Percentiles rank a stretch among this genome's conserved stretches.
Conservation (phyloP, 176 grass and related monocot species). For the Otatea glauca region DNA sequence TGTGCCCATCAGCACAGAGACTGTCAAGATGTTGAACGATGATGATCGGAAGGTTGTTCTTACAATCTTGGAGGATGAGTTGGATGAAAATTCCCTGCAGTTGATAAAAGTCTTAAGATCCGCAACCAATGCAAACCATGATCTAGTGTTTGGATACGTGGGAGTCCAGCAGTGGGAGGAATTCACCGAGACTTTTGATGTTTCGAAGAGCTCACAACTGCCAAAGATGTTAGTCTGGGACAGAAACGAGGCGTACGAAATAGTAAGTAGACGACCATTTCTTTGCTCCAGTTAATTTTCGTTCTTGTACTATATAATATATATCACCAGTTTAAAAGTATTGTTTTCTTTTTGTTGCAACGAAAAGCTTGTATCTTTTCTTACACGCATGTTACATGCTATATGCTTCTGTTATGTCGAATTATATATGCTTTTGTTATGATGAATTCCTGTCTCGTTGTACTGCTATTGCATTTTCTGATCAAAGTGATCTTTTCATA, state of each 20-base stretch:
- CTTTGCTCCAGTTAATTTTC: neutral
- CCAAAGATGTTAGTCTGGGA: slow-evolving; percentile 91
- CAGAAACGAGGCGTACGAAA: slow-evolving; percentile 77
- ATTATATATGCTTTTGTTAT: slow-evolving; percentile 4
- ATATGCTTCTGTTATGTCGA: slow-evolving; percentile 2
- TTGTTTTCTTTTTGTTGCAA: neutral
- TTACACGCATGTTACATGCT: neutral
- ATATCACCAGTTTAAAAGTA: neutral
- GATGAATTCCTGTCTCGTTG: neutral
- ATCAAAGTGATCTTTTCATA: no score
- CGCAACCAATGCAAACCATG: slow-evolving; percentile 80
- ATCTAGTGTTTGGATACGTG: slow-evolving; percentile 88
- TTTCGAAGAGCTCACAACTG: slow-evolving; percentile 56
- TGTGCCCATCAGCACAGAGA: slow-evolving; percentile 70
- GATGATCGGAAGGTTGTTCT: slow-evolving; percentile 86
- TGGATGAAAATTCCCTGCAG: slow-evolving; percentile 57
- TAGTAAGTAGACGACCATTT: slow-evolving; percentile 57
- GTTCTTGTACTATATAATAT: neutral
- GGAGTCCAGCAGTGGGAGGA: slow-evolving; percentile 87
- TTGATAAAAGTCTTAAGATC: slow-evolving; percentile 79
- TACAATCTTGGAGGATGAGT: slow-evolving; percentile 72
- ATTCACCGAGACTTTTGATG: slow-evolving; percentile 72
- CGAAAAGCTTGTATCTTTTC: neutral
- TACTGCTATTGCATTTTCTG: neutral
- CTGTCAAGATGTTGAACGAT: slow-evolving; percentile 74